Base-by-base conservation (phyloP, 2,329 filamentous ascomycete genomes). In the Pestalotiopsis fici region DNA sequence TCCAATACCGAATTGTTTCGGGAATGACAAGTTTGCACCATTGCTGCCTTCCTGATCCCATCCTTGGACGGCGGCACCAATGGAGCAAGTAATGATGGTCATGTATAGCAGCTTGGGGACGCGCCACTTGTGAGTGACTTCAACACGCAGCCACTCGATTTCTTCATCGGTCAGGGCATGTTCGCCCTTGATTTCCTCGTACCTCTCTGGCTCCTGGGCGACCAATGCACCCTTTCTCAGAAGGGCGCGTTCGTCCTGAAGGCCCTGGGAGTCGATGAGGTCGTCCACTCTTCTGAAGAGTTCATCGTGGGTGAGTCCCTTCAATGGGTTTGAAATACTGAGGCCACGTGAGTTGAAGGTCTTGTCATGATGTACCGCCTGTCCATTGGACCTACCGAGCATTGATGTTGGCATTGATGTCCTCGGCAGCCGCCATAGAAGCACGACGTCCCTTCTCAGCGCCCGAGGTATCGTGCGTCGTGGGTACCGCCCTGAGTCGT, bases 61-160 rank as follows among this genome's bases (percentile, higher is more conserved):
- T 21, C 77, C 80, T 70, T 88, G 88, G 11, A 87, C 85, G 6
- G 85, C 85, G 2, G 86, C 86, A 2, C 84, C 85, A 28, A 66
- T 35, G 57, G 66, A 75, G 74, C 69, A 76, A 78, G 80, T 79
- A 4, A 89, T 74, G 67, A 93, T 87, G 2, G 91, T 84, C 63
- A 89, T 81, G 77, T 91, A 92, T 62, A 92, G 82, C 72, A 86
- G 83, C 72, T 78, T 82, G 0, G 91, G 90, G 70, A 93, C 90
- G 15, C 84, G 85, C 91, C 91, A 94, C 66, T 88, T 88, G 73
- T 91, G 83, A 0, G 83, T 84, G 27, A 85, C 83, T 74, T 94
- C 91, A 15, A 85, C 81, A 6, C 83, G 80, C 39, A 93, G 76
- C 11, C 86, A 79, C 1, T 81, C 77, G 55, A 83, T 83, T 74